Base-by-base conservation (phyloP, 1,284 basidiomycete species). In the Trichosporon sp. region DNA sequence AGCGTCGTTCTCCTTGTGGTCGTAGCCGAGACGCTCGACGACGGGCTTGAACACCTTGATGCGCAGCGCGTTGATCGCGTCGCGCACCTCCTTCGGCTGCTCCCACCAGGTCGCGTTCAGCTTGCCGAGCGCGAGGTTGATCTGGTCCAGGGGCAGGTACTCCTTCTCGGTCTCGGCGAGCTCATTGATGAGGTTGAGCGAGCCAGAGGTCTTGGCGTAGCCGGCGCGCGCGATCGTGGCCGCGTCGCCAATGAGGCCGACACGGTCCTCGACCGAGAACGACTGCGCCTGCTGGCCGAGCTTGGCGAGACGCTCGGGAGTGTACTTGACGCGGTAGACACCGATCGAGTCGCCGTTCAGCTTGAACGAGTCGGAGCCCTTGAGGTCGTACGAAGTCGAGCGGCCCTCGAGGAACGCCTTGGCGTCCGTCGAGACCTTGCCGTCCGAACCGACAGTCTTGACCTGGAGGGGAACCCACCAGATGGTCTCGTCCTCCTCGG, bases 311-410 rank as follows among this genome's bases (percentile, higher is more conserved):
- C 92, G 89, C 77, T 93, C 91, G 38, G 92, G 89, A 16, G 91
- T 88, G 85, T 99, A 99, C 35, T 91, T 86, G 40, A 97, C 94
- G 66, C 95, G 92, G 83, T 71, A 98, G 78, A 97, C 92, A 76
- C 96, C 95, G 69, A 89, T 89, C 1, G 94, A 95, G 68, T 91
- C 91, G 14, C 91, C 91, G 81, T 98, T 99, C 72, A 99, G 86
- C 85, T 98, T 97, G 84, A 86, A 89, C 84, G 90, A 91, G 80
- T 84, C 89, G 3, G 88, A 90, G 80, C 92, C 90, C 69, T 70
- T 67, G 40, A 98, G 80, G 21, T 88, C 84, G 76, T 94, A 88
- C 48, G 86, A 87, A 66, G 87, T 87, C 83, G 93, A 90, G 68
- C 93, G 90, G 74, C 89, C 87, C 74, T 88, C 85, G 65, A 98